Base-by-base conservation (phyloP, 2,329 filamentous ascomycete genomes). In the Fusarium sp. region DNA sequence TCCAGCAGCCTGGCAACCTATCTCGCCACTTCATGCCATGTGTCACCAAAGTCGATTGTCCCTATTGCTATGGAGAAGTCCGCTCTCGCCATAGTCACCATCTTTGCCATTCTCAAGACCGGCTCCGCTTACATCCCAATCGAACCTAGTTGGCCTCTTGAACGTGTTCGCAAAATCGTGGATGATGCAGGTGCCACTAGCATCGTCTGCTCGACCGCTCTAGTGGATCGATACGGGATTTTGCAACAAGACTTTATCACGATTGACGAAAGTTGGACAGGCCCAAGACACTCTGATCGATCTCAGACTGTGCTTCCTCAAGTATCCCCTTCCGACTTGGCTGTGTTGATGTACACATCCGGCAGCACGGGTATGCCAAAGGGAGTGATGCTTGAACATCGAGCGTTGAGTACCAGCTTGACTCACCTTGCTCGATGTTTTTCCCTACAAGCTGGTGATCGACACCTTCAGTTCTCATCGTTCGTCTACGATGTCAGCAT, bases 401-500 rank as follows among this genome's bases (percentile, higher is more conserved):
- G 27, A 54, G 27, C 50, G 18, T 31, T 54, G 11, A 31, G 50
- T 20, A 54, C 50, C 6, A 54, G 50, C 50, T 33, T 54, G 27
- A 20, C 50, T 16, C 50, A 54, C 2, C 50, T 54, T 8, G 50
- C 50, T 14, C 50, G 27, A 9, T 54, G 27, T 2, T 54, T 54
- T 33, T 27, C 27, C 2, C 27, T 54, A 1, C 50, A 33, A 31
- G 11, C 27, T 9, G 50, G 50, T 1, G 50, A 54, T 1, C 27
- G 50, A 20, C 50, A 54, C 18, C 50, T 54, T 14, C 50, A 54
- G 50, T 54, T 33, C 50, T 54, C 50, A 2, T 54, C 50, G 2
- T 54, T 54, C 3, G 50, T 54, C 50, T 54, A 54, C 11, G 50
- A 54, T 5, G 50, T 54, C 18, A 54, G 50, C 50, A 54, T 54